A percentile compares a stretch with the other conserved stretches of the same genome.
phyloP scores from a whole-genome alignment of 805 yeast species.

The Huiozyma naganishii region DNA sequence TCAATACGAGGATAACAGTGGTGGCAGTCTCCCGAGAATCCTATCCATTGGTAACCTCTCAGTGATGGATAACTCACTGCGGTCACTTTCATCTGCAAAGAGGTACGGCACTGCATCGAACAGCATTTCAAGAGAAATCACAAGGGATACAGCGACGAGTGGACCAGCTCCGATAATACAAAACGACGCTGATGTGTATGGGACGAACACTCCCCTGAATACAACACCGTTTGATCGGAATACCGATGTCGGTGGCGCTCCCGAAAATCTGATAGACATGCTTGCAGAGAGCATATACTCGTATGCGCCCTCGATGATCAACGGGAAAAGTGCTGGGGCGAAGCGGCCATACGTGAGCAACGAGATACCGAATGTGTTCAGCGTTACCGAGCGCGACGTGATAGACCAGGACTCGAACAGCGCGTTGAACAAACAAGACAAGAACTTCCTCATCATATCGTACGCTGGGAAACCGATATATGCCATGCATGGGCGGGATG shows the following conservation, averaged over 20 bases:
- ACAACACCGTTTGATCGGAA: neutral
- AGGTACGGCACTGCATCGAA: neutral
- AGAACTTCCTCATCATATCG: constrained; percentile 71
- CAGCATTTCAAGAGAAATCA: no score
- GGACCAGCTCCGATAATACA: no score
- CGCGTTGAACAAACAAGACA: constrained; percentile 21
- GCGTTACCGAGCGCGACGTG: neutral
- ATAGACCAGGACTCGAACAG: neutral
- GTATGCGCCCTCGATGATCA: constrained; percentile 7
- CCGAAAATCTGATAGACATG: constrained; percentile 2
- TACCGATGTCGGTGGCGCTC: neutral
- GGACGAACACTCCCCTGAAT: neutral
- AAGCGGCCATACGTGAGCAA: constrained; percentile 19
- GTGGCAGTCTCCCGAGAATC: neutral
- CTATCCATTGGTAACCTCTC: neutral
- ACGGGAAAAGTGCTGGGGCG: neutral
- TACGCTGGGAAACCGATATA: constrained; percentile 85
- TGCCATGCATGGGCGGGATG: constrained; percentile 64
- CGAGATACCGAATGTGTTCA: constrained; percentile 22
- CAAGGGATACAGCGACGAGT: neutral
- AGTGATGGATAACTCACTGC: neutral
- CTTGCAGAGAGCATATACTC: constrained; percentile 16
- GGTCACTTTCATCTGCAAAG: constrained; percentile 2
- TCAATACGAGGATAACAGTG: neutral
- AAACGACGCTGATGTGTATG: neutral